These are phyloP conservation scores for Arachnomyces sp. DNA, from an alignment of 2,329 filamentous ascomycete species.

Conservation along the genomic window DNA sequence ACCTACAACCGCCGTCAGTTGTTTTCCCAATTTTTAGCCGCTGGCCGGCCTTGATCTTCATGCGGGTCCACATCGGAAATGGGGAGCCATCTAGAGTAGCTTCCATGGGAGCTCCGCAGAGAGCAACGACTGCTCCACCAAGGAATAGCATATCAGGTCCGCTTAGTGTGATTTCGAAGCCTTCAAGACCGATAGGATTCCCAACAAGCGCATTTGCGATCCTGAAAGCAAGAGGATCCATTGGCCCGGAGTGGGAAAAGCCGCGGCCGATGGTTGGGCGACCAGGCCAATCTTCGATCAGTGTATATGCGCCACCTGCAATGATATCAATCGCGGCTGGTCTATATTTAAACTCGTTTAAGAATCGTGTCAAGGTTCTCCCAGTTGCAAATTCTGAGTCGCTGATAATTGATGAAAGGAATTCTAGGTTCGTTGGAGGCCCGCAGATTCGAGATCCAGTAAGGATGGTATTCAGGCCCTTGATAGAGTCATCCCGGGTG, in stretches of 20 bases:
- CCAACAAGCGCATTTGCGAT: slow-evolving; percentile 55
- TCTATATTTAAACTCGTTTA: slow-evolving; percentile 44
- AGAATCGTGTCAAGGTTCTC: slow-evolving; percentile 50
- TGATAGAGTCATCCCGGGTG: slow-evolving; percentile 36
- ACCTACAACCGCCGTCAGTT: slow-evolving; percentile 46
- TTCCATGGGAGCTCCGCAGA: slow-evolving; percentile 51
- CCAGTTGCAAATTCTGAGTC: slow-evolving; percentile 42
- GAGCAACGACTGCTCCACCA: slow-evolving; percentile 46
- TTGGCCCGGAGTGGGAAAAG: slow-evolving; percentile 53
- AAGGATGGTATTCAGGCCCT: slow-evolving; percentile 39
- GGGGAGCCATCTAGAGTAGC: slow-evolving; percentile 43
- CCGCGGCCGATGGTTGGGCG: slow-evolving; percentile 51
- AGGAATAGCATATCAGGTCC: slow-evolving; percentile 54
- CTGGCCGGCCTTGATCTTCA: slow-evolving; percentile 46
- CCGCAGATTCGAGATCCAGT: slow-evolving; percentile 43
- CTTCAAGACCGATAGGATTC: slow-evolving; percentile 46
- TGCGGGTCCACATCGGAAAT: slow-evolving; percentile 49
- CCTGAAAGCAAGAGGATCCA: slow-evolving; percentile 53
- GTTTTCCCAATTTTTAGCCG: slow-evolving; percentile 50
- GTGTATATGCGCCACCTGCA: slow-evolving; percentile 49
- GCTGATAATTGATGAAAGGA: slow-evolving; percentile 45
- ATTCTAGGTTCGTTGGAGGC: slow-evolving; percentile 52
- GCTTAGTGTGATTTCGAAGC: slow-evolving; percentile 53
- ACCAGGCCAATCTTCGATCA: slow-evolving; percentile 53
- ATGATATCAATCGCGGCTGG: slow-evolving; percentile 50